Base-by-base conservation (phyloP, 169 alveolate species). In the Plasmodium berghei region DNA sequence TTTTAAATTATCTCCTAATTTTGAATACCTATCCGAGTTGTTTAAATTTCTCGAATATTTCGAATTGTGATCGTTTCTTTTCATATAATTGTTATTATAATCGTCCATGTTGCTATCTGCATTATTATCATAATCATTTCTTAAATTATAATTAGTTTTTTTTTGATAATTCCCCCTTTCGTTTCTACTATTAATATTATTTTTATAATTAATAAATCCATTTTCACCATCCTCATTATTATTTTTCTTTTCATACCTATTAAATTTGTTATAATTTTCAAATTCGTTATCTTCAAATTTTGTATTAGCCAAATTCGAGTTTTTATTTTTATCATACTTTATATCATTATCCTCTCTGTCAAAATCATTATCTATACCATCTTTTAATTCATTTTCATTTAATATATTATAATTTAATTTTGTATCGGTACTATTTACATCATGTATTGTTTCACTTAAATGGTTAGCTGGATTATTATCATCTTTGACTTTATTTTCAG, bases 1-100 rank as follows among this genome's bases (percentile, higher is more conserved):
- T 49, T 92, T 74, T 42, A 93, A 86, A 40, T 66, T 56, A 62
- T 59, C 73, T 42, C 92, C 92, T 9, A 87, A 64, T 16, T 71
- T 48, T 24, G 58, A 48, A 45, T 87, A 87, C 10, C 88, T 64
- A 66, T 83, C 90, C 12, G 70, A 26, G 5, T 22, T 54, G 59
- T 52, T 45, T 56, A 85, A 26, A 20, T 28, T 63, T 63, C 89
- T 62, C 24, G 73, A 62, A 55, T 75, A 62, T 10, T 9, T 9
- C 26, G 42, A 49, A 16, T 10, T 34, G 5, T 72, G 22, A 10
- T 54, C 69, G 0, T 72, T 67, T 14, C 26, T 18, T 18, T 40
- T 26, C 5, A 5, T 34, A 34, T 34, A 34, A 28, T 42, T 18
- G 16, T 56, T 56, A 46, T 46, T 26, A 1, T 22, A 55, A 66